Evolutionary conservation across 2,329 filamentous ascomycete species (phyloP).

Genomic region (Aspergillus sp.): DNA sequence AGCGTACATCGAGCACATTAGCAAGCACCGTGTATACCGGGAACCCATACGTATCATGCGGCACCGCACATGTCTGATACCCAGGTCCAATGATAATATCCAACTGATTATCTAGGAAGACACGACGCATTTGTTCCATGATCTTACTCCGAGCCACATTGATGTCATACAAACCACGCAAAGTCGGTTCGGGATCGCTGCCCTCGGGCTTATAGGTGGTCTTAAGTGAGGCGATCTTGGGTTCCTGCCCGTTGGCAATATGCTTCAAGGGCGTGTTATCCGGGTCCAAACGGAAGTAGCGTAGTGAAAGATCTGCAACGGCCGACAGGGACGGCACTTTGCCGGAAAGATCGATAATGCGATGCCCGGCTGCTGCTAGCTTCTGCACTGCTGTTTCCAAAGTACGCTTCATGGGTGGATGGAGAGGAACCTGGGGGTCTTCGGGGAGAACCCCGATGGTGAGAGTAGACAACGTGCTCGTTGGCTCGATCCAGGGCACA

Average conservation of each 20-base stretch:
- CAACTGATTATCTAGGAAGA: conserved; percentile 13
- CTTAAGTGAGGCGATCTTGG: conserved; percentile 12
- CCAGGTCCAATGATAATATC: conserved; percentile 17
- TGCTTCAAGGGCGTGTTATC: conserved; percentile 13
- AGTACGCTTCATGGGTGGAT: conserved; percentile 16
- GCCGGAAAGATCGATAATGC: conserved; percentile 8
- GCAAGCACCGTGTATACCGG: conserved; percentile 16
- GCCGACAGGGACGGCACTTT: conserved; percentile 6
- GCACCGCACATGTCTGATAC: conserved; percentile 16
- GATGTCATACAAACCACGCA: conserved; percentile 15
- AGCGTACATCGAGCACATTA: conserved; percentile 16
- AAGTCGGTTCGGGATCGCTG: conserved; percentile 7
- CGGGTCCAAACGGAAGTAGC: conserved; percentile 17
- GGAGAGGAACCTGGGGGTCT: conserved; percentile 12
- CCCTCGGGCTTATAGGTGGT: conserved; percentile 7
- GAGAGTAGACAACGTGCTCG: neutral
- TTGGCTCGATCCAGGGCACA: neutral
- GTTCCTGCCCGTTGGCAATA: conserved; percentile 14
- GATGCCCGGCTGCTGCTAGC: conserved; percentile 14
- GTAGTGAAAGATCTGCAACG: conserved; percentile 5
- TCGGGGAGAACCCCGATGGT: conserved; percentile 16
- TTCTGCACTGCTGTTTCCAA: conserved; percentile 8
- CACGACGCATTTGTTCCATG: conserved; percentile 7
- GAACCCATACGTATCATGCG: conserved; percentile 16
- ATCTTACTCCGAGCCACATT: conserved; percentile 10